Conservation (phyloP, 768 basidiomycete genomes). For the Mycena belliarum region DNA sequence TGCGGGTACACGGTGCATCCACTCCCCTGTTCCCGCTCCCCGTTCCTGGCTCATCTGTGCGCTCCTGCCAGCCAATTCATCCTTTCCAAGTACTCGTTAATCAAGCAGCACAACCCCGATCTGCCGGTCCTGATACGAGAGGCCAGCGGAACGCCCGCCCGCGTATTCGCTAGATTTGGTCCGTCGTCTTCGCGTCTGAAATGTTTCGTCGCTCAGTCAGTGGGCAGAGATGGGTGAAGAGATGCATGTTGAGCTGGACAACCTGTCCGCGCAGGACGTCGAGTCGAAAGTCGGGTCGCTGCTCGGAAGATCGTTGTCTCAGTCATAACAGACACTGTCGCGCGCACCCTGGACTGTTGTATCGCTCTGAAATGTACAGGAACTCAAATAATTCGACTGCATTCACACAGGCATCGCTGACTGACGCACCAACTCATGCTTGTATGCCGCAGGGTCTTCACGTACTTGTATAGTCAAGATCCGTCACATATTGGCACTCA, state of each 20-base stretch:
- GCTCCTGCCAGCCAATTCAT: conserved; percentile 70
- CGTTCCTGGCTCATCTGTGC: conserved; percentile 4
- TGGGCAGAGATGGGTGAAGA: conserved; percentile 74
- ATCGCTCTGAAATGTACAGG: conserved; percentile 21
- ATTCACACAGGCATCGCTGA: conserved; percentile 1
- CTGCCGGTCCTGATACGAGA: conserved; percentile 83
- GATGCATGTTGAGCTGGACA: conserved; percentile 78
- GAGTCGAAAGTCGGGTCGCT: conserved; percentile 69
- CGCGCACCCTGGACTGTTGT: conserved; percentile 14
- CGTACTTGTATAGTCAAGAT: not conserved
- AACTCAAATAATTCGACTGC: conserved; percentile 18
- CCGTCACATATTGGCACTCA: not conserved
- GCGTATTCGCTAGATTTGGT: conserved; percentile 88
- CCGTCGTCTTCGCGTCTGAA: conserved; percentile 32
- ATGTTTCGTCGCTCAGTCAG: conserved; percentile 8
- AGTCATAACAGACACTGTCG: conserved; percentile 32
- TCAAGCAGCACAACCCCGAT: conserved; percentile 85
- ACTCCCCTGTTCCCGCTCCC: not conserved
- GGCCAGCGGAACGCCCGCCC: conserved; percentile 75
- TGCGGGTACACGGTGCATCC: conserved; percentile 70
- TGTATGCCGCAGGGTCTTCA: not conserved
- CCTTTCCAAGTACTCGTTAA: conserved; percentile 65
- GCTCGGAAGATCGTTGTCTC: no score
- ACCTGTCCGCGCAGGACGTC: conserved; percentile 71
- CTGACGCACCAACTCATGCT: not conserved